Conservation (phyloP, 768 basidiomycete species). For the Collybiopsis confluens region DNA sequence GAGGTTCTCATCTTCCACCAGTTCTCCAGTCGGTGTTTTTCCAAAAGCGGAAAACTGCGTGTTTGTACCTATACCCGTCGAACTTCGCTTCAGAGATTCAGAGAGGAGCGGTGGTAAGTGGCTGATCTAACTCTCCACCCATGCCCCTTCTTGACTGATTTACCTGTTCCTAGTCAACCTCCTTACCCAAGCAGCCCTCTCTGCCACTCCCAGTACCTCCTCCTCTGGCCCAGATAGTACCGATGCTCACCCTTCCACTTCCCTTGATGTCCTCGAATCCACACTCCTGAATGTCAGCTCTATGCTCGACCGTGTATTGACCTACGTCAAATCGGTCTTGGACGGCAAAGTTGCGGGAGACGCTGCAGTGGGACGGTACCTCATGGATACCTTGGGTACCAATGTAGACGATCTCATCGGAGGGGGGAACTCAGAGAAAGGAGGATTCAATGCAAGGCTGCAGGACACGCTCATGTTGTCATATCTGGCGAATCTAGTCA, state of each 20-base stretch:
- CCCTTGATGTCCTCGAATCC: constrained; percentile 74
- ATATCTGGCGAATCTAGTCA: constrained; percentile 89
- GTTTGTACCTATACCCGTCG: constrained; percentile 88
- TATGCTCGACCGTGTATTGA: constrained; percentile 82
- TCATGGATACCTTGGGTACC: constrained; percentile 83
- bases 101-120: constrained; percentile 83
- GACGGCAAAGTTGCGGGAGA: constrained; percentile 77
- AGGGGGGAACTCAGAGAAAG: constrained; percentile 36
- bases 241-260: constrained; percentile 51
- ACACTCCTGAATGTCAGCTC: constrained; percentile 64
- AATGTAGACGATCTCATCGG: constrained; percentile 68
- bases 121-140: neutral
- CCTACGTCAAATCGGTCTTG: constrained; percentile 79
- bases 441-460: constrained; percentile 69
- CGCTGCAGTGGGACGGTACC: constrained; percentile 81
- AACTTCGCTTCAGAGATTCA: constrained; percentile 74
- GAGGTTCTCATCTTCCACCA: constrained; percentile 23
- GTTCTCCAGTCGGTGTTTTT: constrained; percentile 83
- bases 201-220: constrained; percentile 63
- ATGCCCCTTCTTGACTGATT: neutral
- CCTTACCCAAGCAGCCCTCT: constrained; percentile 2
- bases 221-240: constrained; percentile 46
- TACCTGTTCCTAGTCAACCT: neutral
- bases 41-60: constrained; percentile 94
- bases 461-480: constrained; percentile 95